Conservation (phyloP, 495 filamentous ascomycete genomes). For the Bryoglossum gracile region DNA sequence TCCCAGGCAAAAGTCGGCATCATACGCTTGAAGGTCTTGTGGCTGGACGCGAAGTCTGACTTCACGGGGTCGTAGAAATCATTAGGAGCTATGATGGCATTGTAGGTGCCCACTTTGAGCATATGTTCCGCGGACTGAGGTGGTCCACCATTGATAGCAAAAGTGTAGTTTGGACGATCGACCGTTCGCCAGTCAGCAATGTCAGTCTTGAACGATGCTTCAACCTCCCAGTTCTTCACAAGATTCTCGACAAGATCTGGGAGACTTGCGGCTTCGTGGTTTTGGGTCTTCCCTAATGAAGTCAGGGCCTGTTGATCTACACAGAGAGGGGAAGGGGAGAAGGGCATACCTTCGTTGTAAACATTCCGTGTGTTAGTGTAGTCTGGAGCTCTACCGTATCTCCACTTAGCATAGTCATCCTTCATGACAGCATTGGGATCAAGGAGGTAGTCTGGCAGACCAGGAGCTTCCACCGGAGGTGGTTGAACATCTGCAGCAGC, state of each 20-base stretch:
- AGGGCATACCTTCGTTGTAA: slow-evolving; percentile 41
- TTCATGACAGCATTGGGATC: slow-evolving; percentile 52
- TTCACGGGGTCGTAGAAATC: slow-evolving; percentile 53
- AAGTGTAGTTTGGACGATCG: slow-evolving; percentile 46
- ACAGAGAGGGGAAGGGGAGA: not conserved
- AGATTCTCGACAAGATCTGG: slow-evolving; percentile 57
- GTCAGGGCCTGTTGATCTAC: not conserved
- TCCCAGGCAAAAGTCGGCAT: slow-evolving; percentile 68
- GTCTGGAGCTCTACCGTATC: slow-evolving; percentile 51
- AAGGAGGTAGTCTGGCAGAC: slow-evolving; percentile 52
- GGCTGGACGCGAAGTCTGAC: slow-evolving; percentile 49
- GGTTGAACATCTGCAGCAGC: slow-evolving; percentile 11
- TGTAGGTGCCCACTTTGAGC: slow-evolving; percentile 61
- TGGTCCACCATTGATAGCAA: slow-evolving; percentile 53
- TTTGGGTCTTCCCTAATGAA: slow-evolving; percentile 43
- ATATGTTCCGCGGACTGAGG: slow-evolving; percentile 53
- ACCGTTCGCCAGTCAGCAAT: slow-evolving; percentile 59
- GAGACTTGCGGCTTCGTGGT: slow-evolving; percentile 48
- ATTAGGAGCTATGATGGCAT: slow-evolving; percentile 53
- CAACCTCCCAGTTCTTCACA: slow-evolving; percentile 67
- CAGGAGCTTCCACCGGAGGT: slow-evolving; percentile 4
- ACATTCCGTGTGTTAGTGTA: slow-evolving; percentile 51
- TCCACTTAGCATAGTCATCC: slow-evolving; percentile 46
- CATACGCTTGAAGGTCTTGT: slow-evolving; percentile 63
- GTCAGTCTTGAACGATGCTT: slow-evolving; percentile 56